These are phyloP conservation scores for Alternaria atra DNA, from an alignment of 2,329 filamentous ascomycete species.

Conservation along the genomic window DNA sequence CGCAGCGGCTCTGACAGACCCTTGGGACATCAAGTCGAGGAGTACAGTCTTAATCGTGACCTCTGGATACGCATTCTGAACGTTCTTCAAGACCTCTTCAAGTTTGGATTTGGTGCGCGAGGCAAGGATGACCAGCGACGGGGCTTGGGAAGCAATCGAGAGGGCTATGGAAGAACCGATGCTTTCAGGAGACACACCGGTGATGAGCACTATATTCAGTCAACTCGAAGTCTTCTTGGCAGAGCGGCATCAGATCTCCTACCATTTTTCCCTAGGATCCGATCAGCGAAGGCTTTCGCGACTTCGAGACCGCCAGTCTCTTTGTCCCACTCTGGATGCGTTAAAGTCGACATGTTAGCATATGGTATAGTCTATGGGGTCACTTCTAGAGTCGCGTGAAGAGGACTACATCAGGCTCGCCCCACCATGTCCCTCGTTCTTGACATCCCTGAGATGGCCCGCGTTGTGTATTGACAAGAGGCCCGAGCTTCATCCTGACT, in stretches of 20 bases:
- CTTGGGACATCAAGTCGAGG: conserved; percentile 54
- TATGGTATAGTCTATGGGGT: not conserved
- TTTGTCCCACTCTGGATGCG: conserved; percentile 47
- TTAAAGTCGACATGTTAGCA: conserved; percentile 27
- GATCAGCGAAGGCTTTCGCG: conserved; percentile 40
- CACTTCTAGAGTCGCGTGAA: not conserved
- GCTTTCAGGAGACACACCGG: conserved; percentile 41
- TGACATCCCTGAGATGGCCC: no score
- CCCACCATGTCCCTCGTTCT: not conserved
- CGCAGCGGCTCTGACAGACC: conserved; percentile 49
- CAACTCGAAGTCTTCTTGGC: not conserved
- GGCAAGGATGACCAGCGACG: conserved; percentile 41
- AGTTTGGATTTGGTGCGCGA: conserved; percentile 58
- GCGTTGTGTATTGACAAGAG: not conserved
- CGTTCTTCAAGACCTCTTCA: conserved; percentile 48
- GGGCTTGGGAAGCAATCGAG: conserved; percentile 39
- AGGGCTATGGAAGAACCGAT: conserved; percentile 44
- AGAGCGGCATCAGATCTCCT: not conserved
- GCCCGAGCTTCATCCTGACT: not conserved
- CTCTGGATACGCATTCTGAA: conserved; percentile 45
- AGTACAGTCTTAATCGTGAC: conserved; percentile 29
- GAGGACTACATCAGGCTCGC: not conserved
- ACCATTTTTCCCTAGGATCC: conserved; percentile 42
- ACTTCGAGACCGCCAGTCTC: conserved; percentile 44
- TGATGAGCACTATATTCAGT: conserved; percentile 50